Evolutionary conservation across 2,329 filamentous ascomycete species (phyloP).

Genomic region (Tolypocladium ovalisporum): DNA sequence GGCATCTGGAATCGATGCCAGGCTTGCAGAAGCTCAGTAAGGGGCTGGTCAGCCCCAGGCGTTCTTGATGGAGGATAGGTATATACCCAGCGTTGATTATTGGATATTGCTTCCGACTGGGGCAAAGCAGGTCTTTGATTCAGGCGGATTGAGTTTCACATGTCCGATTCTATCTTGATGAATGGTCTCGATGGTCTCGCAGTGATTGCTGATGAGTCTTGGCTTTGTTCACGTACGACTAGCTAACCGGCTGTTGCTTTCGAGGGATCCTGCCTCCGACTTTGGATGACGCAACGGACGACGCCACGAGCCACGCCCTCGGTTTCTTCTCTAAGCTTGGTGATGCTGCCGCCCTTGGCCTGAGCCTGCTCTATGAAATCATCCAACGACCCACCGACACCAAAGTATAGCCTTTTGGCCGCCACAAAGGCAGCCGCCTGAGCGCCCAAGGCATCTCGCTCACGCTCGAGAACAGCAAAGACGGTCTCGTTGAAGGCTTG

Average conservation of each 20-base stretch:
- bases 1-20: background rate
- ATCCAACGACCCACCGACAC: slow-evolving; percentile 71
- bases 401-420: slow-evolving; percentile 75
- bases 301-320: slow-evolving; percentile 53
- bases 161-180: background rate
- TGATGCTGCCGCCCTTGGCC: slow-evolving; percentile 35
- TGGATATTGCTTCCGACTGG: background rate
- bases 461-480: slow-evolving; percentile 42
- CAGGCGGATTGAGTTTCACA: background rate
- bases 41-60: background rate
- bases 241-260: background rate
- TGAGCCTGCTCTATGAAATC: slow-evolving; percentile 52
- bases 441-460: slow-evolving; percentile 22
- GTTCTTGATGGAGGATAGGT: background rate
- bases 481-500: slow-evolving; percentile 58
- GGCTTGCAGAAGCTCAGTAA: background rate
- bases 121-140: background rate
- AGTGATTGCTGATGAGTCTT: too few relatives aligned
- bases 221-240: background rate
- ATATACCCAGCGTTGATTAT: background rate
- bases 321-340: slow-evolving; percentile 44
- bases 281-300: slow-evolving; percentile 34
- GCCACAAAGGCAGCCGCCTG: slow-evolving; percentile 54
- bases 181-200: too few relatives aligned
- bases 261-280: background rate